Base-by-base conservation (phyloP, 208 protist genomes). In the Leptomonas pyrrhocoris region DNA sequence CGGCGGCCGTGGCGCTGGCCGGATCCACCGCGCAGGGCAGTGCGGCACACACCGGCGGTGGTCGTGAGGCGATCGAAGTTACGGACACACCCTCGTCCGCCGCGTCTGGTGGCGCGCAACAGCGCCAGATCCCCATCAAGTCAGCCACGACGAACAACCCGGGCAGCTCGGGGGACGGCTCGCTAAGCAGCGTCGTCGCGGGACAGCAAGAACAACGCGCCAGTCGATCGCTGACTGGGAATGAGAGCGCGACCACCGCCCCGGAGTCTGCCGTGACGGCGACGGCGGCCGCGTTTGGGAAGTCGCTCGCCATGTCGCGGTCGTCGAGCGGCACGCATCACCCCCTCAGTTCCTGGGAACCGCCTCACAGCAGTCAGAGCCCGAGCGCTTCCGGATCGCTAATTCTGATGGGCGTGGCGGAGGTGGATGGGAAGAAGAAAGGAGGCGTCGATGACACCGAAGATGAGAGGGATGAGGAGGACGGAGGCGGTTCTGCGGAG, bases 251-350 rank as follows among this genome's bases (percentile, higher is more conserved):
- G 11, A n/a, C 13, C 18, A 27, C 13, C 9, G 3, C 34, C 9
- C 3, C 34, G 34, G 34, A 38, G 2, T 7, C 40, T 21, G 56
- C 54, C 54, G 2, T 45, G 13, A 31, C 28, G 7, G 28, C 12
- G 7, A 59, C 11, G 7, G 9, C 30, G 5, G n/a, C 54, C 1
- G 19, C 19, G n/a, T 43, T 31, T 2, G 54, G 18, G 21, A 49
- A 53, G 58, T 25, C 42, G 43, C 43, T 49, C 15, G 28, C 60
- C 30, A 5, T 30, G 28, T 55, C 60, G 31, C 43, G 3, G 1
- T 36, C 19, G 9, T 65, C 60, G 18, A 65, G 60, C 60, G 31
- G 31, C 1, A 43, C 60, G 1, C 38, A 63, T 28, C n/a, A 51
- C 23, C 58, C 40, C 3, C 43, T 40, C 38, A 2, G 11, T 2